Evolutionary conservation across 768 basidiomycete species (phyloP).

Genomic region (Coprinopsis sp.): DNA sequence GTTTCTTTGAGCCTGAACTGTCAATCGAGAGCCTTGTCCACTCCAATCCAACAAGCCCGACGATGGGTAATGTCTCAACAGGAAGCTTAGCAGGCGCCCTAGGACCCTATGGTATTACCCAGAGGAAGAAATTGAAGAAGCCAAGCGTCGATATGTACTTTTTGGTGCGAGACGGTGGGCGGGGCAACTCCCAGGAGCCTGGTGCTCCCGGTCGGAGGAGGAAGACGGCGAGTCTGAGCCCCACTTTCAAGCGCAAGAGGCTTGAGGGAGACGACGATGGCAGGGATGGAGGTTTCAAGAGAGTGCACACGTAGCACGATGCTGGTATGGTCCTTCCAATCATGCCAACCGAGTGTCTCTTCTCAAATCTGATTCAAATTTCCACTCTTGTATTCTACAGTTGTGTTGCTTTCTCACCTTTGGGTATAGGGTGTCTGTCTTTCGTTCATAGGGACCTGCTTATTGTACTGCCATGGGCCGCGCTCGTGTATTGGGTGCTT

Average conservation of each 20-base stretch:
- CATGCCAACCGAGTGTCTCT: too few species aligned
- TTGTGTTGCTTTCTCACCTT: too few species aligned
- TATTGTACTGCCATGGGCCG: too few species aligned
- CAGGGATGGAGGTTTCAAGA: background rate
- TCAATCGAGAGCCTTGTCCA: conserved; percentile 65
- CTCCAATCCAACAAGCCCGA: conserved; percentile 63
- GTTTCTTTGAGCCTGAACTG: conserved; percentile 27
- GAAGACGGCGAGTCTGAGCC: background rate
- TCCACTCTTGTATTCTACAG: too few species aligned
- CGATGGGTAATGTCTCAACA: conserved; percentile 20
- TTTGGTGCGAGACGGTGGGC: conserved; percentile 12
- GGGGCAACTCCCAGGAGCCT: background rate
- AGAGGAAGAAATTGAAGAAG: conserved; percentile 21
- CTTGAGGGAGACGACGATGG: background rate
- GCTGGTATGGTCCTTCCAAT: too few species aligned
- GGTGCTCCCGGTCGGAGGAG: background rate
- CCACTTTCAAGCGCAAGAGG: too few species aligned
- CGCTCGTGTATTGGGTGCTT: too few species aligned
- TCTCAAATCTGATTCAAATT: too few species aligned
- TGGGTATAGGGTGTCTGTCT: too few species aligned
- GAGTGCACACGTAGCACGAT: background rate
- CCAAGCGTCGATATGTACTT: conserved; percentile 49
- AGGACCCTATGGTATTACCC: background rate
- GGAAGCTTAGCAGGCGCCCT: conserved; percentile 13
- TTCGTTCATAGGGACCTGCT: too few species aligned